A percentile compares a stretch with the other conserved stretches of the same genome.
Conservation (phyloP, 1,284 basidiomycete species). For the Trametes polyzona region DNA sequence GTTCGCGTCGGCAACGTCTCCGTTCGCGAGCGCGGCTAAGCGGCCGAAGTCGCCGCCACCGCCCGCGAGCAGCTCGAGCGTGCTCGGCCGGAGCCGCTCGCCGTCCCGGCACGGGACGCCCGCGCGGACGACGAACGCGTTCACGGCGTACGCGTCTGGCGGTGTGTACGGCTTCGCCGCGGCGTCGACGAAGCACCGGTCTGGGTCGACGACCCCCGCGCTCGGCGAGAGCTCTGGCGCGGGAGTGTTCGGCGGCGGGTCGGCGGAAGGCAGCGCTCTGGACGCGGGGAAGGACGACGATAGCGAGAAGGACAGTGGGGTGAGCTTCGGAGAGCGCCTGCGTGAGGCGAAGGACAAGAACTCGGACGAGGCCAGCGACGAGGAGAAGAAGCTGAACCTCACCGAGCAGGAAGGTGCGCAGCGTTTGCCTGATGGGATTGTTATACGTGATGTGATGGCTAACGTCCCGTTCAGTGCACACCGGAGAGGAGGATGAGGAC, state of each 20-base stretch:
- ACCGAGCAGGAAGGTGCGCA: conserved; percentile 77
- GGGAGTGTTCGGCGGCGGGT: conserved; percentile 30
- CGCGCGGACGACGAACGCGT: conserved; percentile 47
- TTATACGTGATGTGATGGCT: neutral
- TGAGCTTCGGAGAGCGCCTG: conserved; percentile 63
- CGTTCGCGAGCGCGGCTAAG: conserved; percentile 59
- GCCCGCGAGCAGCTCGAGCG: conserved; percentile 17
- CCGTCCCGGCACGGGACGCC: conserved; percentile 28
- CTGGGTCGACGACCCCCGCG: conserved; percentile 42
- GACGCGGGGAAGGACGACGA: conserved; percentile 22
- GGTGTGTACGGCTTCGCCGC: conserved; percentile 53
- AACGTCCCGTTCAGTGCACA: conserved; percentile 59
- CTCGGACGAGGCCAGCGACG: conserved; percentile 52
- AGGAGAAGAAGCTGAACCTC: conserved; percentile 53
- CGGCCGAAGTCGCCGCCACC: conserved; percentile 39
- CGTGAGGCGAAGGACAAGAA: conserved; percentile 50
- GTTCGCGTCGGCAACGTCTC: conserved; percentile 71
- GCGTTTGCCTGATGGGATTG: conserved; percentile 10
- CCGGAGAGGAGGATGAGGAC: conserved; percentile 92
- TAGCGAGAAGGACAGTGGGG: conserved; percentile 41
- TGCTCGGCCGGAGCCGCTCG: conserved; percentile 30
- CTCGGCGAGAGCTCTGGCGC: conserved; percentile 32
- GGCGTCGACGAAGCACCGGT: conserved; percentile 54
- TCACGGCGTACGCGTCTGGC: conserved; percentile 60
- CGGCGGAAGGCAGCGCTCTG: conserved; percentile 16